Percentiles rank a stretch among this genome's conserved stretches.
Conservation (phyloP, 345 rosid species). For the Crucihimalaya himalaica region DNA sequence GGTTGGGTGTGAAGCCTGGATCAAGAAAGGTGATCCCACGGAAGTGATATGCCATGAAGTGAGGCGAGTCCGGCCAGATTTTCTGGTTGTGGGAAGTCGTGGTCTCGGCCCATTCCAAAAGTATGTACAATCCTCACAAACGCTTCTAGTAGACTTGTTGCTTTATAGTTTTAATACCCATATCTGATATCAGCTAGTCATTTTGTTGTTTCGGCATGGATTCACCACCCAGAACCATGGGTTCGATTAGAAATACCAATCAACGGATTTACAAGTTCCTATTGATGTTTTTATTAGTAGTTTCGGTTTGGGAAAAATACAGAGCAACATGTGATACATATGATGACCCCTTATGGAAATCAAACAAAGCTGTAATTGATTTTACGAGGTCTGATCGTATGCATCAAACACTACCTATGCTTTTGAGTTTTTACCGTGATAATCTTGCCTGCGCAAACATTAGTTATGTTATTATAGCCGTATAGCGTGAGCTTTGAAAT, state of each 20-base stretch:
- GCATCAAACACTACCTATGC: slow-evolving; percentile 3
- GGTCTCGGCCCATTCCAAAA: slow-evolving; percentile 96
- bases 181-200: neutral
- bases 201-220: neutral
- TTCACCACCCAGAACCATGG: neutral
- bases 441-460: neutral
- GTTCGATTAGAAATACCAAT: neutral
- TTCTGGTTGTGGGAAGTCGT: slow-evolving; percentile 86
- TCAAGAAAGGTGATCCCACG: slow-evolving; percentile 84
- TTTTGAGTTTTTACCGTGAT: neutral
- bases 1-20: slow-evolving; percentile 92
- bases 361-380: neutral
- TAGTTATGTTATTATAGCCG: too few species aligned
- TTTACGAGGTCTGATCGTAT: neutral
- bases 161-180: neutral
- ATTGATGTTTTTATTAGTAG: neutral
- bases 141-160: neutral
- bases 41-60: slow-evolving; percentile 92
- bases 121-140: slow-evolving; percentile 42
- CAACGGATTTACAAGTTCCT: neutral
- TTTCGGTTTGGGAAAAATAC: neutral
- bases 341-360: neutral
- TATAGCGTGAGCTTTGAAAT: neutral
- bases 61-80: slow-evolving; percentile 72
- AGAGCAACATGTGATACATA: slow-evolving; percentile 1